Conservation (phyloP, 306 rosid genomes). For the Erythrophleum fordii region DNA sequence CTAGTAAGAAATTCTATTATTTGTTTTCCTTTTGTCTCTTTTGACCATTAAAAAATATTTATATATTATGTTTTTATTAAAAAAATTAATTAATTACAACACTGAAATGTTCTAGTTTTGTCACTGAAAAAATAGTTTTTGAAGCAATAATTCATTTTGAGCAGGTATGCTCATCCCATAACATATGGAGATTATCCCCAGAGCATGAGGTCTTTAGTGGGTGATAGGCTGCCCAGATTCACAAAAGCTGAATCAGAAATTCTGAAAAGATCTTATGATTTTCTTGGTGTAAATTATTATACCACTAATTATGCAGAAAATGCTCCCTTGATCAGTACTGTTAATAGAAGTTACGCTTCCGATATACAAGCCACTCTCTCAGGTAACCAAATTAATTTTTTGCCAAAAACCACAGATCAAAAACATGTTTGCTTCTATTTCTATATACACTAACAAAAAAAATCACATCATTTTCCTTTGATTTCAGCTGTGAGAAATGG, state of each 20-base stretch:
- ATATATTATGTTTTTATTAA: too few species aligned
- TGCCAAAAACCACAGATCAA: too few species aligned
- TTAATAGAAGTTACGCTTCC: conserved; percentile 37
- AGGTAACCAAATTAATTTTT: background rate
- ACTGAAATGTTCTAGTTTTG: too few species aligned
- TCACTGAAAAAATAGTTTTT: too few species aligned
- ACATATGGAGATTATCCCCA: conserved; percentile 59
- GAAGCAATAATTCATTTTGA: background rate
- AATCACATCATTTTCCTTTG: background rate
- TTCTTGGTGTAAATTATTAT: conserved; percentile 71
- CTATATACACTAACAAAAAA: background rate
- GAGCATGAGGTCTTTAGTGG: conserved; percentile 48
- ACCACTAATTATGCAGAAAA: conserved; percentile 42
- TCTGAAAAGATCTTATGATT: conserved; percentile 55
- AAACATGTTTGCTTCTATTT: too few species aligned
- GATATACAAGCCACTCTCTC: conserved; percentile 34
- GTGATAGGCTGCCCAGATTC: conserved; percentile 63
- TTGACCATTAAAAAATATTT: too few species aligned
- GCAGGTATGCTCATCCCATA: conserved; percentile 59
- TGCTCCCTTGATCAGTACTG: conserved; percentile 7
- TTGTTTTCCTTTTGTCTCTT: too few species aligned
- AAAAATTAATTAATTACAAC: too few species aligned
- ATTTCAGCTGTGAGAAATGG: conserved; percentile 13
- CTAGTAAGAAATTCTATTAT: too few species aligned
- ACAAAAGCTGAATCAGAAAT: conserved; percentile 37